These are phyloP conservation scores for Pichia sp. DNA, from an alignment of 1,139 yeast genomes.

Conservation along the genomic window DNA sequence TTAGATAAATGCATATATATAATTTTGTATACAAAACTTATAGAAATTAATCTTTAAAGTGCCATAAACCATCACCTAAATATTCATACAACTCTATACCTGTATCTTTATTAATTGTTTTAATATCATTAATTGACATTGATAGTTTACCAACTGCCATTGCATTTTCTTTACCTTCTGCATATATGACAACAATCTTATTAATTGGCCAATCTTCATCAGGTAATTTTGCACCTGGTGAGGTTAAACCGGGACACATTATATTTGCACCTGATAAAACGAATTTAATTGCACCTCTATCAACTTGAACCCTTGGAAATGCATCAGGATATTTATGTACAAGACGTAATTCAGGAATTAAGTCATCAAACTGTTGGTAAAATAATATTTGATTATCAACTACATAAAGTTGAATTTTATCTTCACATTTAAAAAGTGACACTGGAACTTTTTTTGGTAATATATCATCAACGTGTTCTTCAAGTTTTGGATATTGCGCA, in stretches of 20 bases:
- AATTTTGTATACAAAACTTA: neutral
- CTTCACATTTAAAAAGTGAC: conserved; percentile 80
- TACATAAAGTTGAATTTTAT: conserved; percentile 72
- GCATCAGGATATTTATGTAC: conserved; percentile 79
- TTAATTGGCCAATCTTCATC: conserved; percentile 60
- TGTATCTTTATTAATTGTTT: conserved; percentile 75
- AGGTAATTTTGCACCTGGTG: conserved; percentile 83
- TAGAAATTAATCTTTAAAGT: conserved; percentile 31
- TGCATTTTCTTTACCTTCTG: conserved; percentile 90
- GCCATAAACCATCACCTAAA: conserved; percentile 89
- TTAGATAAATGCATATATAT: neutral
- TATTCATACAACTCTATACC: conserved; percentile 84
- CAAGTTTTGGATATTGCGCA: conserved; percentile 64
- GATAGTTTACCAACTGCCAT: conserved; percentile 80
- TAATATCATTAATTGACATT: conserved; percentile 90
- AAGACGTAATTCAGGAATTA: conserved; percentile 68
- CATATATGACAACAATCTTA: conserved; percentile 72
- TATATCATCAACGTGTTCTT: conserved; percentile 68
- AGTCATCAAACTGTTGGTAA: conserved; percentile 79
- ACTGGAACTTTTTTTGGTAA: conserved; percentile 92
- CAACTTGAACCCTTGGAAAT: conserved; percentile 86
- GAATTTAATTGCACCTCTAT: conserved; percentile 94
- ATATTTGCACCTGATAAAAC: conserved; percentile 92
- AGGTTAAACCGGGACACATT: conserved; percentile 96
- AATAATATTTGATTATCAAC: conserved; percentile 69